A percentile compares a stretch with the other conserved stretches of the same genome.
phyloP scores from a whole-genome alignment of 768 basidiomycete genomes.

The Nidularia sp. region DNA sequence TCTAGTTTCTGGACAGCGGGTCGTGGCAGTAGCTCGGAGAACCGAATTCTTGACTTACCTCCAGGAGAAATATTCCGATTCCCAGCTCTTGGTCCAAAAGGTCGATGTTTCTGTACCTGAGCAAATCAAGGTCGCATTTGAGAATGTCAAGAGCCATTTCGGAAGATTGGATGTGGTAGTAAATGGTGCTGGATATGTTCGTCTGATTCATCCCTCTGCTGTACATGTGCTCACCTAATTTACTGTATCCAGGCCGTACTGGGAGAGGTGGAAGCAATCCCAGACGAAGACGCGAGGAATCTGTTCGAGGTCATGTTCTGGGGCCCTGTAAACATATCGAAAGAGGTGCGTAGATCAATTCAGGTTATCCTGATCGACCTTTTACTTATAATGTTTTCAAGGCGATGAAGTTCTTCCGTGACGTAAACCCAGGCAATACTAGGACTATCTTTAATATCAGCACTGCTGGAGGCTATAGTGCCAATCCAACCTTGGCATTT shows the following conservation, averaged over 20 bases:
- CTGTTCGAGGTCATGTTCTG: conserved; percentile 41
- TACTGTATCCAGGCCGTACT: conserved; percentile 15
- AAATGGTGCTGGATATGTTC: conserved; percentile 36
- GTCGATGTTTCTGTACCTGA: conserved; percentile 22
- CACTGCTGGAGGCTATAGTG: conserved; percentile 23
- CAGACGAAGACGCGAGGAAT: conserved; percentile 24
- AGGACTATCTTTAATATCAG: conserved; percentile 26
- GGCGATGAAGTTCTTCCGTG: conserved; percentile 15
- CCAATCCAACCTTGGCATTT: conserved; percentile 22
- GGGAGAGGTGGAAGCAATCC: conserved; percentile 28
- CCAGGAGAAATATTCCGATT: conserved; percentile 8
- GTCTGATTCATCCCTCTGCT: background rate
- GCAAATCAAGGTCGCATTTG: conserved; percentile 30
- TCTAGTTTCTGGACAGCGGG: conserved; percentile 22
- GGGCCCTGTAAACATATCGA: conserved; percentile 35
- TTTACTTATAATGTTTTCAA: background rate
- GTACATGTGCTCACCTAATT: background rate
- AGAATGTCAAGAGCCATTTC: conserved; percentile 25
- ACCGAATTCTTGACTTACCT: conserved; percentile 15
- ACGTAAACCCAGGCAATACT: conserved; percentile 17
- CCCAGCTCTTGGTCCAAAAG: conserved; percentile 20
- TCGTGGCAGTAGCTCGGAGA: conserved; percentile 25
- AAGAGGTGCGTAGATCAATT: conserved; percentile 16
- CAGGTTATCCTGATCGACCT: no score
- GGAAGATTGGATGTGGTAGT: conserved; percentile 40